Evolutionary conservation across 148 eudicot genomes (phyloP), one percentile per base, ranked within the genome.

Genomic region (Chenopodium berlandieri): DNA sequence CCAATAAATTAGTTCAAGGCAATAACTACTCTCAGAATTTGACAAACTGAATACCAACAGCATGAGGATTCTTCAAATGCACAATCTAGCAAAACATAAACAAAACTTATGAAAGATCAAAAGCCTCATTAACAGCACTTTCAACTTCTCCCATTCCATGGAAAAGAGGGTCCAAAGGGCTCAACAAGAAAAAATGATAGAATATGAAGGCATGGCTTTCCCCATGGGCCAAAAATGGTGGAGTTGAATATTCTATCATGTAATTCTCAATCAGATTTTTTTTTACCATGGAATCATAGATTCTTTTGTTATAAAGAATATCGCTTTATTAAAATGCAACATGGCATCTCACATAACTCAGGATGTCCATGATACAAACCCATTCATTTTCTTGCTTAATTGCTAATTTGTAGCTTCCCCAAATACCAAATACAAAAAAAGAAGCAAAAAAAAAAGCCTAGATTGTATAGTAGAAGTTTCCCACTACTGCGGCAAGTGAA

Each of bases 1-100:
- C 52, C 50, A 76, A 20, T 12, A 58, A 56, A 72, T 84, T 76
- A 77, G 78, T 71, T 47, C 71, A 76, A 17, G 66, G 48, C 19
- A 78, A 54, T 23, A 68, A 62, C 47, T 65, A 79, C 20, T 34
- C 6, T 20, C 77, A 31, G 22, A n/a, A 58, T 34, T n/a, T 9
- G 27, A 80, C 4, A 79, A 73, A 73, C 30, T 23, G 54, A 71
- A 7, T 63, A 11, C 30, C 2, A 74, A 62, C 66, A 46, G 27
- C 32, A 31, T 37, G 31, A 64, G 13, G 47, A 48, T 73, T 37
- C 47, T 34, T 56, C 74, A 80, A n/a, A 34, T 44, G n/a, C 62
- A 56, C 46, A 76, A 37, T 40, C 30, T 34, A 34, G 23, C 37
- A 48, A 73, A n/a, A 56, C 16, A 68, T 47, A 10, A 37, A 27